Conservation (phyloP, 2,329 filamentous ascomycete species). For the Colletotrichum tamarilloi region DNA sequence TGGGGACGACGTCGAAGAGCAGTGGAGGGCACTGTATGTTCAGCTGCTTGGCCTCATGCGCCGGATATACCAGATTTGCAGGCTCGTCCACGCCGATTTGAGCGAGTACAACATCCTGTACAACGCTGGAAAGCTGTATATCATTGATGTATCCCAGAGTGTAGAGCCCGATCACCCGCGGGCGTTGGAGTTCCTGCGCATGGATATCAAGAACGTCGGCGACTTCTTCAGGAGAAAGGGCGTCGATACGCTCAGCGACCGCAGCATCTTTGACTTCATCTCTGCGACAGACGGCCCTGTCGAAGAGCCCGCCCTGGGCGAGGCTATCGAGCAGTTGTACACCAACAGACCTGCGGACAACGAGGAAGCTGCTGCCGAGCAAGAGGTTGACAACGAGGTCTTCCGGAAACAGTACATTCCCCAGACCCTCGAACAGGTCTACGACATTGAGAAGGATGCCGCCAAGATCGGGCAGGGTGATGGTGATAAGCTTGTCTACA, state of each 20-base stretch:
- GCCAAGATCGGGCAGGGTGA: conserved; percentile 80
- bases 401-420: conserved; percentile 98
- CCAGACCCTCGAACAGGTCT: conserved; percentile 94
- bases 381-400: conserved; percentile 87
- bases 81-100: conserved; percentile 93
- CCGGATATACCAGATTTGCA: conserved; percentile 90
- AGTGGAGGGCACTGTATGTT: conserved; percentile 83
- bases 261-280: conserved; percentile 86
- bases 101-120: conserved; percentile 99
- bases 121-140: conserved; percentile 82
- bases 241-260: conserved; percentile 83
- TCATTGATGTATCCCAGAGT: conserved; percentile 97
- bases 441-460: conserved; percentile 92
- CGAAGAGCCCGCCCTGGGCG: conserved; percentile 70
- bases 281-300: conserved; percentile 69
- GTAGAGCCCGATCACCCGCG: conserved; percentile 97
- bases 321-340: conserved; percentile 75
- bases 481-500: conserved; percentile 84
- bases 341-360: conserved; percentile 63
- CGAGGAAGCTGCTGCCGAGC: conserved; percentile 63
- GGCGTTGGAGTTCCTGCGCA: conserved; percentile 91
- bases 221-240: conserved; percentile 92
- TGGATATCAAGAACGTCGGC: conserved; percentile 97
- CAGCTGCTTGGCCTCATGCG: conserved; percentile 91
- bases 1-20: conserved; percentile 73